These are phyloP conservation scores for Elsinoe batatas DNA, from an alignment of 2,329 filamentous ascomycete species.

Conservation along the genomic window DNA sequence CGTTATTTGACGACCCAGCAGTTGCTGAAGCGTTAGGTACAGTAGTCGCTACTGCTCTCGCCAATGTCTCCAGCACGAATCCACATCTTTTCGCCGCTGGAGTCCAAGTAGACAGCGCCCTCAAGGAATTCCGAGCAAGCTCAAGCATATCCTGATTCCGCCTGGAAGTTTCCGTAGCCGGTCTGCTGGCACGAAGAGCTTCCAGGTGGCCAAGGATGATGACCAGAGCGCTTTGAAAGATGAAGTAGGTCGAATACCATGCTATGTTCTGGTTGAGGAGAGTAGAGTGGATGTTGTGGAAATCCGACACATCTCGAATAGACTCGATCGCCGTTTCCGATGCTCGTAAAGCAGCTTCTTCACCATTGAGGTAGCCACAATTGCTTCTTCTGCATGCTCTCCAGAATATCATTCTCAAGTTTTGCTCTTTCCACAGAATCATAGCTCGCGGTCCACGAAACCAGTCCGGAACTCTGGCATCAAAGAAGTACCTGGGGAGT, in stretches of 20 bases:
- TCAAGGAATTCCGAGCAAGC: neutral
- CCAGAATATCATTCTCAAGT: slow-evolving; percentile 15
- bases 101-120: neutral
- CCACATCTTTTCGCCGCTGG: neutral
- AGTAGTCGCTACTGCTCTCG: neutral
- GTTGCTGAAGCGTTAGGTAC: neutral
- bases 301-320: neutral
- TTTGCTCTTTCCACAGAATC: slow-evolving; percentile 19
- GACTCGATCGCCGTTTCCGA: neutral
- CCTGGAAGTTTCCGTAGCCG: neutral
- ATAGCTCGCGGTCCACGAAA: slow-evolving; percentile 18
- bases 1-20: neutral
- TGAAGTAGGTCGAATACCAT: slow-evolving; percentile 3
- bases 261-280: neutral
- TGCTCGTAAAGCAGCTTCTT: neutral
- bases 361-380: neutral
- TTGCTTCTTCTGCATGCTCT: neutral
- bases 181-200: neutral
- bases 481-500: slow-evolving; percentile 17
- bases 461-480: slow-evolving; percentile 17
- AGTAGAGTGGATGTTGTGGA: neutral
- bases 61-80: neutral
- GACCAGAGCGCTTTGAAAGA: neutral
- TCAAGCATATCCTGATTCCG: neutral
- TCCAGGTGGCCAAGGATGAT: neutral